A percentile compares a stretch with the other conserved stretches of the same genome.
Evolutionary conservation across 2,329 filamentous ascomycete genomes (phyloP).

Genomic region (Camillea tinctor): DNA sequence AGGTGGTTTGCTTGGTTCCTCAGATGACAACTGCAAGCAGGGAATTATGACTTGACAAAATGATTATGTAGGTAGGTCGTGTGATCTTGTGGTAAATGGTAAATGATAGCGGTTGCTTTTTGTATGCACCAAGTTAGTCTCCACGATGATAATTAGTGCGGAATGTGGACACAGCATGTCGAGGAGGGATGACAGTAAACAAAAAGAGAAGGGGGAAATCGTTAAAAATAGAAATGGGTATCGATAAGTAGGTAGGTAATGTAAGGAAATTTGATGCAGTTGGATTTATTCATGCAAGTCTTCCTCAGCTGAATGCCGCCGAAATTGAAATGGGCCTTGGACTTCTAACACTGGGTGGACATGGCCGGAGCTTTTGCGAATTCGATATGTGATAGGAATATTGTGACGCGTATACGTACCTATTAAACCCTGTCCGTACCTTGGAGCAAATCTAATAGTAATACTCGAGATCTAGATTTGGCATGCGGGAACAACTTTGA

Average conservation of each 20-base stretch:
- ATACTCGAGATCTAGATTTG: background rate
- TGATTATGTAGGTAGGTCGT: background rate
- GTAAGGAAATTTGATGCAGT: constrained; percentile 24
- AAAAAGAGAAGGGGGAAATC: constrained; percentile 16
- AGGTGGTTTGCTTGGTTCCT: background rate
- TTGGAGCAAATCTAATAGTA: background rate
- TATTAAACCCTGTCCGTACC: background rate
- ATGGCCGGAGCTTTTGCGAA: constrained; percentile 1
- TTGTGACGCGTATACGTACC: background rate
- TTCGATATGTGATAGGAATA: background rate
- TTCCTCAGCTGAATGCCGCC: constrained; percentile 37
- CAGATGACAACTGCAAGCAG: background rate
- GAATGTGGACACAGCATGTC: constrained; percentile 16
- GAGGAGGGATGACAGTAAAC: constrained; percentile 7
- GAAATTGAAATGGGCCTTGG: constrained; percentile 37
- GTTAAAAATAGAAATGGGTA: constrained; percentile 32
- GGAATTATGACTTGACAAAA: background rate
- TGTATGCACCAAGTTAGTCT: constrained; percentile 14
- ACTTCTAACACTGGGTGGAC: constrained; percentile 4
- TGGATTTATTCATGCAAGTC: constrained; percentile 37
- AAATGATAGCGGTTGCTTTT: constrained; percentile 4
- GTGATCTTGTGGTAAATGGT: constrained; percentile 5
- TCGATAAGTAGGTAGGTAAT: constrained; percentile 20
- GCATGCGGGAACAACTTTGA: background rate
- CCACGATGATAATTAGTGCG: constrained; percentile 1